Evolutionary conservation across 2,329 filamentous ascomycete genomes (phyloP), one percentile per base, ranked within the genome.

Genomic region (Plenodomus lindquistii): DNA sequence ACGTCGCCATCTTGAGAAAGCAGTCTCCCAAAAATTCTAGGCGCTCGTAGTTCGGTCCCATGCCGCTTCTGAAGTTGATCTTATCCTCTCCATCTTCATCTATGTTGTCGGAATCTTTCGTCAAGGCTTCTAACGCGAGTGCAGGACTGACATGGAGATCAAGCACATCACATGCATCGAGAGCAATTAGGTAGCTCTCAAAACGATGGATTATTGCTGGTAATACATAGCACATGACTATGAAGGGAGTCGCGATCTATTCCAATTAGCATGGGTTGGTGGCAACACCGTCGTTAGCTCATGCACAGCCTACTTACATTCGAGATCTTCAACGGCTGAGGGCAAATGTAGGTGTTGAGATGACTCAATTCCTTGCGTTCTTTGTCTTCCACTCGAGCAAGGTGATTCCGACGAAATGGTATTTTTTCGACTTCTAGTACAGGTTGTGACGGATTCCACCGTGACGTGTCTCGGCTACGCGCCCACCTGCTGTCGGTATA

Each of bases 1-100:
- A 93, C 0, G 93, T 97, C 10, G 89, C 90, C 86, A 97, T 93
- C 73, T 99, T 99, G 50, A 99, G 79, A 63, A 97, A 96, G 27
- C 87, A 89, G 69, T 99, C 94, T 0, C 94, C 94, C 2, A 97
- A 79, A 50, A 97, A 96, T 64, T 99, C 94, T 0, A 97, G 80
- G 11, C 94, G 84, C 70, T 99, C 94, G 63, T 99, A 99, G 60
- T 97, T 97, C 34, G 86, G 87, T 1, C 91, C 91, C 91, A 96
- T 96, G 2, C 91, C 92, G 40, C 82, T 78, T 60, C 91, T 88
- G 39, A 92, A 85, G 58, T 91, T 89, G 43, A 90, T 73, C 34
- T 88, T 83, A 47, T 87, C 80, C 27, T 81, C 77, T 0, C 77
- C 79, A 51, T 90, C 82, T 31, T 96, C 89, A 7, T 88, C 87